Percentiles rank a stretch among this genome's conserved stretches.
phyloP scores from a whole-genome alignment of 2,329 filamentous ascomycete genomes.

The Sphaerulina musiva region DNA sequence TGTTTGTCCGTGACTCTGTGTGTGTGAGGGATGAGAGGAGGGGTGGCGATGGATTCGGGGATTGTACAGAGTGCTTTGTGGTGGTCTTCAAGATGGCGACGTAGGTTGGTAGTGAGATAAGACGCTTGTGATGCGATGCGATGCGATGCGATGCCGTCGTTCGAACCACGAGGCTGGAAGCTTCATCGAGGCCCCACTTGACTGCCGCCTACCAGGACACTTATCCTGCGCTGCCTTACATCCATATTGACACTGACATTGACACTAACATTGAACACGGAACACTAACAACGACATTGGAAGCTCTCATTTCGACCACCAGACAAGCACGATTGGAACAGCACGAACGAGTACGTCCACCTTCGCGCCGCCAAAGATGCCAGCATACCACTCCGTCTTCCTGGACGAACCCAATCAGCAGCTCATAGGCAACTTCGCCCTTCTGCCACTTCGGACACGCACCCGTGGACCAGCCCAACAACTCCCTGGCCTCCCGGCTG shows the following conservation, averaged over 20 bases:
- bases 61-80: background rate
- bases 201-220: too few species aligned
- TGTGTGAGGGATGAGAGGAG: background rate
- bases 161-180: too few species aligned
- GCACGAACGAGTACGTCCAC: too few species aligned
- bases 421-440: slow-evolving; percentile 78
- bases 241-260: too few species aligned
- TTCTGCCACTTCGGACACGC: slow-evolving; percentile 88
- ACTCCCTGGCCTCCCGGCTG: slow-evolving; percentile 52
- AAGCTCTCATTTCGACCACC: background rate
- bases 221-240: too few species aligned
- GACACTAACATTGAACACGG: slow-evolving; percentile 1
- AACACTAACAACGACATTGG: background rate
- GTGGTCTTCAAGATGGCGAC: background rate
- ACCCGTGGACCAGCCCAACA: slow-evolving; percentile 92
- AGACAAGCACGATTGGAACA: background rate
- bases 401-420: slow-evolving; percentile 67
- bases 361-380: slow-evolving; percentile 20
- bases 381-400: slow-evolving; percentile 96
- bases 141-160: background rate
- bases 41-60: background rate
- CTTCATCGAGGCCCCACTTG: too few species aligned
- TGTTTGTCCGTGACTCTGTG: background rate
- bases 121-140: background rate
- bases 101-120: background rate